Conservation (phyloP, 1,284 basidiomycete genomes). For the Caloboletus inedulis region DNA sequence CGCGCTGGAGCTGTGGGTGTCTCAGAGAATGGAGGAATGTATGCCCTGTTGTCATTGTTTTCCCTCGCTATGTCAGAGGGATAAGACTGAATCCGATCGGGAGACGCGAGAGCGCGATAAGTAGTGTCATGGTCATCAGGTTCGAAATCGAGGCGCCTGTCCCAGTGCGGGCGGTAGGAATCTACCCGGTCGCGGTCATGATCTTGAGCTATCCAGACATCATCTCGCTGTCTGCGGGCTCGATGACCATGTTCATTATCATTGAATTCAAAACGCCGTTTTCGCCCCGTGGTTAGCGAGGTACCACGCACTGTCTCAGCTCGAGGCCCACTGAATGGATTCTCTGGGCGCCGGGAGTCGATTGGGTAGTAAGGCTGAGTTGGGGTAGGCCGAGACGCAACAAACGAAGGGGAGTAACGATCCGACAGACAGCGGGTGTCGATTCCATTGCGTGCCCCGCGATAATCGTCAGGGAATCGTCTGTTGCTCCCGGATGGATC, state of each 20-base stretch:
- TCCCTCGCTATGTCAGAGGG: conserved; percentile 8
- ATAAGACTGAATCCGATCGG: conserved; percentile 11
- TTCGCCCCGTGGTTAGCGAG: conserved; percentile 21
- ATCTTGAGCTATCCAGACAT: conserved; percentile 22
- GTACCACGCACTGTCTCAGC: conserved; percentile 17
- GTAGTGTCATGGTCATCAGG: conserved; percentile 14
- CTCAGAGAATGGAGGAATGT: neutral
- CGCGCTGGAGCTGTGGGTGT: neutral
- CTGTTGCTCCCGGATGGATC: conserved; percentile 10
- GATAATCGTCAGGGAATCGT: conserved; percentile 12
- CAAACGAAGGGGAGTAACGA: conserved; percentile 13
- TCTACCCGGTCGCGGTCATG: conserved; percentile 13
- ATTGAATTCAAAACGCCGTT: conserved; percentile 20
- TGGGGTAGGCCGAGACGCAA: conserved; percentile 4
- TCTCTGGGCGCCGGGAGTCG: conserved; percentile 10
- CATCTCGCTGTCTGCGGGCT: conserved; percentile 23
- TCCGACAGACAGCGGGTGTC: conserved; percentile 4
- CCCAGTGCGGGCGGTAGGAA: conserved; percentile 9
- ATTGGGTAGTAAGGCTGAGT: neutral
- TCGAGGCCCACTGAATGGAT: conserved; percentile 7
- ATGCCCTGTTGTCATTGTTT: conserved; percentile 10
- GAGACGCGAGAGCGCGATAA: conserved; percentile 7
- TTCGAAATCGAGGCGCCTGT: conserved; percentile 14
- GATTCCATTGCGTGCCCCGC: conserved; percentile 1
- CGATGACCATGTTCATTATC: conserved; percentile 23